These are phyloP conservation scores for Monosporascus sp. DNA, from an alignment of 2,329 filamentous ascomycete genomes.

Conservation along the genomic window DNA sequence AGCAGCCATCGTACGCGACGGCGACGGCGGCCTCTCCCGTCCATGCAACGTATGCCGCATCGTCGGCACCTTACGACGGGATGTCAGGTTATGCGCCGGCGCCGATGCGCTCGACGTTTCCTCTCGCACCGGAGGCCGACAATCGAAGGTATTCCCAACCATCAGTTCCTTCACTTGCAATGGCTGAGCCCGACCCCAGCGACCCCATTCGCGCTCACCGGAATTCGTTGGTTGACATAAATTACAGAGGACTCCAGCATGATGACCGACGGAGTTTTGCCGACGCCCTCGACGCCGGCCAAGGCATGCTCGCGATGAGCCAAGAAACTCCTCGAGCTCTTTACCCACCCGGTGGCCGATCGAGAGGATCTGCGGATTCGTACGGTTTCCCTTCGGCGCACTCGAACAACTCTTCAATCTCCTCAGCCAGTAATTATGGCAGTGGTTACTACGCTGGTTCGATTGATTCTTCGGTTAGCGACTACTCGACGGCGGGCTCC, in stretches of 20 bases:
- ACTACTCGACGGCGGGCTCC: slow-evolving; percentile 85
- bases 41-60: slow-evolving; percentile 60
- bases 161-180: slow-evolving; percentile 61
- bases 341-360: slow-evolving; percentile 62
- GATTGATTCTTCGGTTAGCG: slow-evolving; percentile 77
- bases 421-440: slow-evolving; percentile 72
- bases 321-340: slow-evolving; percentile 91
- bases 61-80: slow-evolving; percentile 66
- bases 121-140: slow-evolving; percentile 53
- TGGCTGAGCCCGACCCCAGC: slow-evolving; percentile 38
- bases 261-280: slow-evolving; percentile 68
- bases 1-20: slow-evolving; percentile 58
- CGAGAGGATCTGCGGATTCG: slow-evolving; percentile 72
- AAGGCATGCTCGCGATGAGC: slow-evolving; percentile 93
- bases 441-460: slow-evolving; percentile 81
- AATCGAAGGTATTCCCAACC: slow-evolving; percentile 73
- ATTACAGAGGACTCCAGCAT: slow-evolving; percentile 51
- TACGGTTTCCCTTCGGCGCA: slow-evolving; percentile 87
- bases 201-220: slow-evolving; percentile 40
- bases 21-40: slow-evolving; percentile 63
- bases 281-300: slow-evolving; percentile 86
- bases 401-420: slow-evolving; percentile 86
- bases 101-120: slow-evolving; percentile 54
- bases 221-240: slow-evolving; percentile 61
- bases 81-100: slow-evolving; percentile 66